Evolutionary conservation across 768 basidiomycete species (phyloP).

Genomic region (Amyloporia xantha): DNA sequence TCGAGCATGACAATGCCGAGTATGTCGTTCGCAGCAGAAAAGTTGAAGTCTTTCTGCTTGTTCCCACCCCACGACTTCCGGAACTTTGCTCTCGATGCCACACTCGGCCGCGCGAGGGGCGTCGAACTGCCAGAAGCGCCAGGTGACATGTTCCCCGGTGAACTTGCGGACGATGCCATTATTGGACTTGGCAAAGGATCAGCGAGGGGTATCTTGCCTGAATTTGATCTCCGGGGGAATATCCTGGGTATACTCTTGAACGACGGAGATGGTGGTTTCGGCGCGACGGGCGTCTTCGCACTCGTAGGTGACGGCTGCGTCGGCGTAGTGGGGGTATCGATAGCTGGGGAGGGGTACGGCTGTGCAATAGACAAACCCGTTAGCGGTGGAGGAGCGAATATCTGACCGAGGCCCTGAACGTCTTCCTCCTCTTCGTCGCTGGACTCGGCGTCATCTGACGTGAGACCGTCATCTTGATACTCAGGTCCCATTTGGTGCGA

Average conservation of each 20-base stretch:
- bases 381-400: constrained; percentile 10
- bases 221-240: constrained; percentile 25
- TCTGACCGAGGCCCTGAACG: constrained; percentile 9
- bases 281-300: constrained; percentile 17
- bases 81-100: constrained; percentile 30
- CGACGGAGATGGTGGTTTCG: constrained; percentile 20
- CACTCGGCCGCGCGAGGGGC: constrained; percentile 14
- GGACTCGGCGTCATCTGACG: constrained; percentile 42
- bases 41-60: constrained; percentile 46
- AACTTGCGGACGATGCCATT: constrained; percentile 12
- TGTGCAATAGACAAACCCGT: not conserved
- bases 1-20: constrained; percentile 95
- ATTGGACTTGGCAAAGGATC: not conserved
- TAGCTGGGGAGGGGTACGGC: not conserved
- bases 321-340: constrained; percentile 17
- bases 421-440: constrained; percentile 29
- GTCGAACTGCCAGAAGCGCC: constrained; percentile 19
- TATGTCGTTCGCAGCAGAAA: constrained; percentile 71
- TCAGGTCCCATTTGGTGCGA: constrained; percentile 48
- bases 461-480: constrained; percentile 73
- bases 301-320: constrained; percentile 10
- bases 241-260: constrained; percentile 26
- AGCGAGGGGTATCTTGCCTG: not conserved
- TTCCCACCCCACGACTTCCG: constrained; percentile 30
- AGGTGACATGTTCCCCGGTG: constrained; percentile 5